Conservation (phyloP, 805 yeast species). For the Sugiyamaella marilandica region DNA sequence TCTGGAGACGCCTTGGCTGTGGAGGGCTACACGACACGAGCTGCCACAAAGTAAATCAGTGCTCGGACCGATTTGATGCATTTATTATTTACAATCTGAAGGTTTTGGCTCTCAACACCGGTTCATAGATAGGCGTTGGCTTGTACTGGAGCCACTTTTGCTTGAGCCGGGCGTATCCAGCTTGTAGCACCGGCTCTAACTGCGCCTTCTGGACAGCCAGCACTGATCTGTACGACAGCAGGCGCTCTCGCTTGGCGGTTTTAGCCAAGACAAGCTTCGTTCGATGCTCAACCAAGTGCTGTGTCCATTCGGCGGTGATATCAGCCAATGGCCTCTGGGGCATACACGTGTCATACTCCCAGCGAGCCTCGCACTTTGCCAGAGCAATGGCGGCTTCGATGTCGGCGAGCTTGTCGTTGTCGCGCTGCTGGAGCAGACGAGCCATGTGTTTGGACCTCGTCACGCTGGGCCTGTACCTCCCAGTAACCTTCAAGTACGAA, state of each 20-base stretch:
- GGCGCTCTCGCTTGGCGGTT: not conserved
- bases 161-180: not conserved
- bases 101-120: not conserved
- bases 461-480: slow-evolving; percentile 1
- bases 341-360: slow-evolving; percentile 4
- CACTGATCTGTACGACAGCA: not conserved
- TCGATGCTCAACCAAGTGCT: not conserved
- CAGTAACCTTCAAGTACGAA: slow-evolving; percentile 11
- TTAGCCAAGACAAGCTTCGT: not conserved
- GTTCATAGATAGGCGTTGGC: not conserved
- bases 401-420: not conserved
- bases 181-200: slow-evolving; percentile 1
- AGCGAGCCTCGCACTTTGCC: slow-evolving; percentile 10
- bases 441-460: slow-evolving; percentile 3
- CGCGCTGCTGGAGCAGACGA: not conserved
- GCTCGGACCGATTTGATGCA: not conserved
- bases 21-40: slow-evolving; percentile 4
- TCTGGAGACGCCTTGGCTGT: not conserved
- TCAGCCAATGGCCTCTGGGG: not conserved
- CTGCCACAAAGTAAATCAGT: not conserved
- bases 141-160: not conserved
- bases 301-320: slow-evolving; percentile 3
- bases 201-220: slow-evolving; percentile 3
- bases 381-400: not conserved
- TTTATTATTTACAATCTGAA: not conserved